Percentiles rank a stretch among this genome's conserved stretches.
These are phyloP conservation scores for Porogramme epimiltina DNA, from an alignment of 1,284 basidiomycete genomes.

Conservation along the genomic window DNA sequence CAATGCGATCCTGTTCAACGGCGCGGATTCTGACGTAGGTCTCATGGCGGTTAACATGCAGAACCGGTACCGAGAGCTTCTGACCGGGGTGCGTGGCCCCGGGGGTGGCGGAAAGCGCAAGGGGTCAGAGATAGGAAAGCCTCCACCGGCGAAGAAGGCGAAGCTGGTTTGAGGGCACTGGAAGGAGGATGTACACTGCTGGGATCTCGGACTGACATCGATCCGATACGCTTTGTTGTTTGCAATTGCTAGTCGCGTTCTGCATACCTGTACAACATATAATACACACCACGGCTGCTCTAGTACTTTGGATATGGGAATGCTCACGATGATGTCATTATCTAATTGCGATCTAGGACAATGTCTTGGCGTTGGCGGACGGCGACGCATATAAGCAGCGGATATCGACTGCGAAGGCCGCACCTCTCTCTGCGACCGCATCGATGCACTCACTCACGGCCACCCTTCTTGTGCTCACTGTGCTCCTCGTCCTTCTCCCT, in stretches of 20 bases:
- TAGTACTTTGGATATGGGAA: too few species aligned
- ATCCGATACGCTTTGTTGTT: conserved; percentile 17
- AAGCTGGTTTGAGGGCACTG: conserved; percentile 41
- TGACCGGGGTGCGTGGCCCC: conserved; percentile 49
- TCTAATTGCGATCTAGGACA: conserved; percentile 7
- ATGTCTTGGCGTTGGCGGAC: conserved; percentile 18
- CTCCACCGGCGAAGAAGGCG: conserved; percentile 69
- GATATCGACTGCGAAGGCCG: background rate
- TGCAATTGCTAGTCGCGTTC: conserved; percentile 18
- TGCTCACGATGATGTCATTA: conserved; percentile 24
- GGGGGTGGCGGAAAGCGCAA: conserved; percentile 60
- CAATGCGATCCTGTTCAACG: conserved; percentile 89
- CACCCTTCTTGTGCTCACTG: conserved; percentile 43
- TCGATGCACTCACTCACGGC: conserved; percentile 31
- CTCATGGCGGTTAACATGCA: conserved; percentile 52
- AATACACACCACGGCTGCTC: conserved; percentile 9
- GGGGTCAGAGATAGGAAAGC: conserved; percentile 60
- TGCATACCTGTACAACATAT: conserved; percentile 19
- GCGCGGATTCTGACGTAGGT: conserved; percentile 76
- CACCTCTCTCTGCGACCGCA: conserved; percentile 21
- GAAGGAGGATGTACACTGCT: conserved; percentile 6
- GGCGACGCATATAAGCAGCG: conserved; percentile 5
- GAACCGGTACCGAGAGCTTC: conserved; percentile 54
- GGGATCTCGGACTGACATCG: conserved; percentile 19
- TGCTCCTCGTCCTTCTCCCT: conserved; percentile 50